Evolutionary conservation across 2,329 filamentous ascomycete species (phyloP).

Genomic region (Diplodia corticola): DNA sequence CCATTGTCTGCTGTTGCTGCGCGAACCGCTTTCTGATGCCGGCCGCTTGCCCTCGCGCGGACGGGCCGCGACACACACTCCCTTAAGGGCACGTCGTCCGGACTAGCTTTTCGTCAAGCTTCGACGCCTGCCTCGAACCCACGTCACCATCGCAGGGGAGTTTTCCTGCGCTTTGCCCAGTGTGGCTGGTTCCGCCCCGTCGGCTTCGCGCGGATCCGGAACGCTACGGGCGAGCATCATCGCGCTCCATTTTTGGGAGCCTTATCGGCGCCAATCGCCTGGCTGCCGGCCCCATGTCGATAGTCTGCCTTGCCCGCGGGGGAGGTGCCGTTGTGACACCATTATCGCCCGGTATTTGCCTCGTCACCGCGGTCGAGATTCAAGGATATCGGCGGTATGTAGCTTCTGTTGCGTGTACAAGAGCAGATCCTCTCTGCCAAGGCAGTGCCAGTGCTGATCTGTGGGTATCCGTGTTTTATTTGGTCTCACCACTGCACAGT

Average conservation of each 20-base stretch:
- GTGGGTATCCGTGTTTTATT: constrained; percentile 6
- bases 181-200: constrained; percentile 7
- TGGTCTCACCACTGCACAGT: background rate
- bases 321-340: background rate
- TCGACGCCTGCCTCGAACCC: background rate
- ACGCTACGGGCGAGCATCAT: constrained; percentile 10
- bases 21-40: background rate
- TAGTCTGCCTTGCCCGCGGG: background rate
- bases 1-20: background rate
- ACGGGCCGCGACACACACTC: background rate
- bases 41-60: no score
- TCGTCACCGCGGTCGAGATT: background rate
- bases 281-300: background rate
- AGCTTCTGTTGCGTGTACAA: constrained; percentile 9
- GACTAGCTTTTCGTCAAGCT: constrained; percentile 20
- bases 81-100: background rate
- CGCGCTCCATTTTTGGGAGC: background rate
- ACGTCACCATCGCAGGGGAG: constrained; percentile 14
- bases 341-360: background rate
- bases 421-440: constrained; percentile 8
- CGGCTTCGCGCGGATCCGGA: constrained; percentile 17
- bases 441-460: constrained; percentile 6
- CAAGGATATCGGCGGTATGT: background rate
- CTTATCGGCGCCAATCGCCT: constrained; percentile 19
- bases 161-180: constrained; percentile 4